These are phyloP conservation scores for Nigrospora sphaerica DNA, from an alignment of 2,329 filamentous ascomycete genomes.

Conservation along the genomic window DNA sequence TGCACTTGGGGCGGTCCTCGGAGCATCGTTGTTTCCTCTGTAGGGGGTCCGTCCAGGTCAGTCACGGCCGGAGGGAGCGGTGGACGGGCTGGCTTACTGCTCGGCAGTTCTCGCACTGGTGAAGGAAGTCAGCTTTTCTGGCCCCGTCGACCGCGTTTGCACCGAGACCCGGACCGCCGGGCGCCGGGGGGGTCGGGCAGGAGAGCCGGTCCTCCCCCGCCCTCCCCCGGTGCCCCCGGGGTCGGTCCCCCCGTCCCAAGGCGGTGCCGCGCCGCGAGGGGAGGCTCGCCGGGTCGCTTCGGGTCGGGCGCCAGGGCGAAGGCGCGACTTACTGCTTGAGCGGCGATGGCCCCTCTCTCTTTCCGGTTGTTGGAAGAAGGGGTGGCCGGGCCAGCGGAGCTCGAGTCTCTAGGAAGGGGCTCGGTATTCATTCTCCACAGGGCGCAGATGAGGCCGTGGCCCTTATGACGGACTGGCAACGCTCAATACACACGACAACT, in stretches of 20 bases:
- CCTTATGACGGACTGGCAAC: too few relatives aligned
- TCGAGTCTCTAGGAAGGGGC: conserved; percentile 16
- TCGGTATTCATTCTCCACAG: conserved; percentile 15
- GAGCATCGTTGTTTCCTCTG: conserved; percentile 58
- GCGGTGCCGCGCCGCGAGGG: background rate
- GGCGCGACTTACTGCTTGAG: conserved; percentile 22
- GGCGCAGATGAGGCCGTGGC: too few relatives aligned
- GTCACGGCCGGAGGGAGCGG: background rate
- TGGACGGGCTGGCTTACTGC: conserved; percentile 2
- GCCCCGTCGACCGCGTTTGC: too few relatives aligned
- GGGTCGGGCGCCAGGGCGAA: conserved; percentile 1
- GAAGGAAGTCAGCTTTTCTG: background rate
- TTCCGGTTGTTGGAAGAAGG: conserved; percentile 23
- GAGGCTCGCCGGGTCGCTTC: background rate
- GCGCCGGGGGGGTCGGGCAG: too few relatives aligned
- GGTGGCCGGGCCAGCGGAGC: conserved; percentile 24
- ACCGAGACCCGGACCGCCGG: too few relatives aligned
- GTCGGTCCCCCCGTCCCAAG: too few relatives aligned
- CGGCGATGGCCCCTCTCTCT: conserved; percentile 31
- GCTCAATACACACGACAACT: too few relatives aligned
- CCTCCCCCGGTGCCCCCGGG: too few relatives aligned
- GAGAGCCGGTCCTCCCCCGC: too few relatives aligned
- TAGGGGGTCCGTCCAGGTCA: conserved; percentile 29
- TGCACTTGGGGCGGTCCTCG: conserved; percentile 54
- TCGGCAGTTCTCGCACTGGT: conserved; percentile 4